Base-by-base conservation (phyloP, 2,329 filamentous ascomycete species). In the Thielaviopsis euricoi region DNA sequence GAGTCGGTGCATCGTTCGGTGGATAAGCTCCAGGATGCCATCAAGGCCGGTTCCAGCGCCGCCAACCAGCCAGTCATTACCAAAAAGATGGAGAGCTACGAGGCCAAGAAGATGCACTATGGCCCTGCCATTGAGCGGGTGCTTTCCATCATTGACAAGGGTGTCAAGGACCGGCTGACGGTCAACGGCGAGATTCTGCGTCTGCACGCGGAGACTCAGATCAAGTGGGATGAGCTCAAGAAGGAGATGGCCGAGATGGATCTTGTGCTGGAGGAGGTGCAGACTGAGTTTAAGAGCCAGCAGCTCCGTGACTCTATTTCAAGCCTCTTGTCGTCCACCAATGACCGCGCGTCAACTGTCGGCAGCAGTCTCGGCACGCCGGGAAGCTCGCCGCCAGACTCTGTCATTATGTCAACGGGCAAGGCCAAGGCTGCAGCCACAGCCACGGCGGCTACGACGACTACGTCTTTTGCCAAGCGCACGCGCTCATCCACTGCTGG, bases 111-210 rank as follows among this genome's bases (percentile, higher is more conserved):
- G 70, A 82, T 82, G 60, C 91, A 97, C 68, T 98, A 97, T 66
- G 86, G 89, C 1, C 88, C 90, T 10, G 91, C 93, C 1, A 94
- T 98, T 67, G 88, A 93, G 67, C 81, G 90, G 49, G 89, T 98
- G 7, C 73, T 97, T 19, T 83, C 85, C 46, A 94, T 97, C 67
- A 96, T 97, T 55, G 89, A 96, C 64, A 91, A 89, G 67, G 93
- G 93, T n/a, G 86, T 97, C 65, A 87, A 87, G 67, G 89, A 97
- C 66, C 82, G 93, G n/a, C 75, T 96, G 54, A 97, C 93, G 0
- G 89, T 97, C 58, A 97, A 98, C 66, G 93, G 93, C 51, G 93
- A 97, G 70, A 93, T 97, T 62, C 71, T 97, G 26, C 82, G 89
- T 51, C 75, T 97, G 33, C 85, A 95, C 65, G 80, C 82, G 6